Evolutionary conservation across 2,329 filamentous ascomycete species (phyloP).

Genomic region (Xylariomycetidae sp.): DNA sequence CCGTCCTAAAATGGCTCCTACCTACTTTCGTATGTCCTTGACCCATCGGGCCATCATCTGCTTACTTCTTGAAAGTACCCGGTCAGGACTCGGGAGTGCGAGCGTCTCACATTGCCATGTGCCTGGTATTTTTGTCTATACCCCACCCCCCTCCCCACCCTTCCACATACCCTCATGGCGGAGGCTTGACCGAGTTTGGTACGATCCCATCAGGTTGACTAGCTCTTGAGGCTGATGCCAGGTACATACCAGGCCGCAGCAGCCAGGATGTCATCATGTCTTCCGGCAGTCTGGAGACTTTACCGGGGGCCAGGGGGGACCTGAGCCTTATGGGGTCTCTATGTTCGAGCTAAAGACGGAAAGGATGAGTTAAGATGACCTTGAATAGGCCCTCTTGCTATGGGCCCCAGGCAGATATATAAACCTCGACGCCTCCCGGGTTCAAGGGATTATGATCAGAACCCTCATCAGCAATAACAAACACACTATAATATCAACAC

Average conservation of each 20-base stretch:
- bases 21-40: too few relatives aligned
- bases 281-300: conserved; percentile 9
- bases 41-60: too few relatives aligned
- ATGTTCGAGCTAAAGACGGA: too few relatives aligned
- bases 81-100: too few relatives aligned
- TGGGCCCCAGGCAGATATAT: conserved; percentile 15
- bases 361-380: too few relatives aligned
- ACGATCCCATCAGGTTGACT: conserved; percentile 9
- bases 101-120: too few relatives aligned
- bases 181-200: conserved; percentile 10
- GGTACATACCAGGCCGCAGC: conserved; percentile 6
- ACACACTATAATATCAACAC: conserved; percentile 6
- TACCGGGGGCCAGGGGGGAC: conserved; percentile 6
- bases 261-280: conserved; percentile 6
- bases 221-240: conserved; percentile 11
- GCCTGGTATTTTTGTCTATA: too few relatives aligned
- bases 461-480: conserved; percentile 17
- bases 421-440: conserved; percentile 13
- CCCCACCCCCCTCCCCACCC: too few relatives aligned
- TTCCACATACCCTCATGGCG: too few relatives aligned
- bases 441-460: conserved; percentile 14
- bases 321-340: conserved; percentile 5
- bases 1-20: too few relatives aligned
- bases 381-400: conserved; percentile 6
- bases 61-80: too few relatives aligned